Evolutionary conservation across 495 filamentous ascomycete species (phyloP).

Genomic region (Daldinia grandis): DNA sequence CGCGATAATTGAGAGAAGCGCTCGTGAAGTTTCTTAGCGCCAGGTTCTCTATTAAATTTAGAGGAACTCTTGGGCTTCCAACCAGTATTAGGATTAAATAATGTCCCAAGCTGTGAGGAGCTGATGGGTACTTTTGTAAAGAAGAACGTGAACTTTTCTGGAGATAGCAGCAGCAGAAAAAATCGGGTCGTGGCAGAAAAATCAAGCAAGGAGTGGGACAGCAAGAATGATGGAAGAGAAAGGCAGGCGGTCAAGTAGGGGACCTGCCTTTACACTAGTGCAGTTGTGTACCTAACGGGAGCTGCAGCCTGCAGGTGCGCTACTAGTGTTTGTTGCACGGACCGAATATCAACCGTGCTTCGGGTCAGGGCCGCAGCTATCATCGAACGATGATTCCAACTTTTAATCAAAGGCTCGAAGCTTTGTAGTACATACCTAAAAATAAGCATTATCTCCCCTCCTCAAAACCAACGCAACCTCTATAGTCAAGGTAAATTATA

Average conservation of each 20-base stretch:
- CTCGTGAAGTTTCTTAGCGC: not conserved
- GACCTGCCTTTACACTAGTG: not conserved
- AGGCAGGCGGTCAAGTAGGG: conserved; percentile 35
- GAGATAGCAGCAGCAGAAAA: conserved; percentile 13
- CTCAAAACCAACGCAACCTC: conserved; percentile 32
- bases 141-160: conserved; percentile 21
- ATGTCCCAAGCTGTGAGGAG: not conserved
- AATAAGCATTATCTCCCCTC: conserved; percentile 23
- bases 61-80: not conserved
- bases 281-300: not conserved
- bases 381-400: conserved; percentile 35
- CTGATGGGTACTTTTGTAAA: conserved; percentile 5
- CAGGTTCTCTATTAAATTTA: not conserved
- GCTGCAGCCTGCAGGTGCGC: too few relatives aligned
- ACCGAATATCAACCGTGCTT: conserved; percentile 23
- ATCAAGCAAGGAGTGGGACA: conserved; percentile 22
- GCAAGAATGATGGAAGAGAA: not conserved
- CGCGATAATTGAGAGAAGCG: not conserved
- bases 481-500: conserved; percentile 43
- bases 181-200: conserved; percentile 40
- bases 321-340: not conserved
- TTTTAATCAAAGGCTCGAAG: conserved; percentile 28
- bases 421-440: not conserved
- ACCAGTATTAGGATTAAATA: not conserved
- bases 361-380: conserved; percentile 13